Conservation (phyloP, 768 basidiomycete genomes). For the Holtermanniella nyarrowii region DNA sequence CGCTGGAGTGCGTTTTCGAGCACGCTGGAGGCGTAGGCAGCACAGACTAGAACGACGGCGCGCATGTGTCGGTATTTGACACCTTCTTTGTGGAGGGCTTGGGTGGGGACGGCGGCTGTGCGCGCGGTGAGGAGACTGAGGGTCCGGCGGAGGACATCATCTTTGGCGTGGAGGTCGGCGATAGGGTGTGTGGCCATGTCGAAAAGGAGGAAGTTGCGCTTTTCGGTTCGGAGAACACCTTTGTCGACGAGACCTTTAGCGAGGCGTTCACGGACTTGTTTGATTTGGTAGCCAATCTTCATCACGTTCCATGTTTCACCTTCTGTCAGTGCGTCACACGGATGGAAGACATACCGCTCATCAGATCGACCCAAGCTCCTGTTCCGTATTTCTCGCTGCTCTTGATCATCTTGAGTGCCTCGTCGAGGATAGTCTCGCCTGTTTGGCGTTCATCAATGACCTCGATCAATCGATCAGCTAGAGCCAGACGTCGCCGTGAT, state of each 20-base stretch:
- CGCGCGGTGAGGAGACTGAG: slow-evolving; percentile 69
- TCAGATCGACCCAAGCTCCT: slow-evolving; percentile 87
- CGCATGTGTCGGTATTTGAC: slow-evolving; percentile 70
- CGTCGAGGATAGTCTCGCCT: slow-evolving; percentile 92
- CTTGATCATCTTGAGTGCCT: slow-evolving; percentile 94
- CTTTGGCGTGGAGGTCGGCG: slow-evolving; percentile 83
- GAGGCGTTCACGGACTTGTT: slow-evolving; percentile 93
- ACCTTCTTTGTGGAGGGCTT: slow-evolving; percentile 61
- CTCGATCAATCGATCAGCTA: slow-evolving; percentile 76
- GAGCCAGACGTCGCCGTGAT: slow-evolving; percentile 58
- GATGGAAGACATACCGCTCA: slow-evolving; percentile 55
- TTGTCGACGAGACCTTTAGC: slow-evolving; percentile 97
- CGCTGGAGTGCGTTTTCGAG: slow-evolving; percentile 86
- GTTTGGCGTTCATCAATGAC: slow-evolving; percentile 87
- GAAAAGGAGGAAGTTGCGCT: slow-evolving; percentile 95
- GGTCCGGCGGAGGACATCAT: slow-evolving; percentile 65
- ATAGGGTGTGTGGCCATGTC: slow-evolving; percentile 99
- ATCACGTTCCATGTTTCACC: slow-evolving; percentile 99
- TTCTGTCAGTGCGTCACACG: slow-evolving; percentile 32
- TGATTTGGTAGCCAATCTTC: slow-evolving; percentile 98
- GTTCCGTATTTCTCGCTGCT: slow-evolving; percentile 62
- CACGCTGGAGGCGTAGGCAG: slow-evolving; percentile 84
- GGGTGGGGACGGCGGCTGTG: slow-evolving; percentile 65
- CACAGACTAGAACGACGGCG: slow-evolving; percentile 71
- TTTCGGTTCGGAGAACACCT: slow-evolving; percentile 95